phyloP scores from a whole-genome alignment of 2,329 filamentous ascomycete genomes.

The Epichloe baconii region DNA sequence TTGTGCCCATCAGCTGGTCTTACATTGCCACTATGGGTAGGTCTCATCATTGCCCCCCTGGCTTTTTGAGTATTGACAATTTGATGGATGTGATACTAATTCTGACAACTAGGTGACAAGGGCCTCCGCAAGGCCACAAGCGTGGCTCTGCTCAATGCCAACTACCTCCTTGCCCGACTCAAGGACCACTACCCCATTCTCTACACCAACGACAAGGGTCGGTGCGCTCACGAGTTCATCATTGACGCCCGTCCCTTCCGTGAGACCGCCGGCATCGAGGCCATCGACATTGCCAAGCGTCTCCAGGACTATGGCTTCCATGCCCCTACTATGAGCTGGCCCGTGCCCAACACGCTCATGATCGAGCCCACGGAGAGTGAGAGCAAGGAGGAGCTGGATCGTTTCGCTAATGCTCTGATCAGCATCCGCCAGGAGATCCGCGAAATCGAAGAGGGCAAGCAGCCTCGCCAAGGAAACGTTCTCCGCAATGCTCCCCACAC shows the following conservation, averaged over 20 bases:
- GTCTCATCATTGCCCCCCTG: slow-evolving; percentile 7
- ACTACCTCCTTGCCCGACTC: slow-evolving; percentile 85
- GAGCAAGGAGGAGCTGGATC: slow-evolving; percentile 81
- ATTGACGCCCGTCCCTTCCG: slow-evolving; percentile 79
- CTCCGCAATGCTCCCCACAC: slow-evolving; percentile 84
- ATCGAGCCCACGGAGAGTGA: slow-evolving; percentile 95
- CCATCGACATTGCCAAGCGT: slow-evolving; percentile 90
- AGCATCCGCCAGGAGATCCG: slow-evolving; percentile 76
- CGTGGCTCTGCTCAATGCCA: slow-evolving; percentile 87
- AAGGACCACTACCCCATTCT: slow-evolving; percentile 78
- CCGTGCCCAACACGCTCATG: slow-evolving; percentile 90
- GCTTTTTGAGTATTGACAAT: not conserved
- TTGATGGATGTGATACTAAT: not conserved
- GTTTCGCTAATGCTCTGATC: slow-evolving; percentile 83
- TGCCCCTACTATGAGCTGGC: slow-evolving; percentile 94
- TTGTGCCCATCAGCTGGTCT: slow-evolving; percentile 86
- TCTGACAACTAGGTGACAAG: slow-evolving; percentile 20
- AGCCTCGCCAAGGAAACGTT: slow-evolving; percentile 65
- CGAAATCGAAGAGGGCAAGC: slow-evolving; percentile 66
- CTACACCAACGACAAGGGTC: slow-evolving; percentile 81
- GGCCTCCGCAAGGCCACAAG: slow-evolving; percentile 84
- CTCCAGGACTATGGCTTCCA: slow-evolving; percentile 97
- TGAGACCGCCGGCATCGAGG: slow-evolving; percentile 71
- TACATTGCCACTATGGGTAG: slow-evolving; percentile 90
- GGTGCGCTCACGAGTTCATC: slow-evolving; percentile 96